phyloP scores from a whole-genome alignment of 106 monocot genomes.

The Platanthera guangdongensis region DNA sequence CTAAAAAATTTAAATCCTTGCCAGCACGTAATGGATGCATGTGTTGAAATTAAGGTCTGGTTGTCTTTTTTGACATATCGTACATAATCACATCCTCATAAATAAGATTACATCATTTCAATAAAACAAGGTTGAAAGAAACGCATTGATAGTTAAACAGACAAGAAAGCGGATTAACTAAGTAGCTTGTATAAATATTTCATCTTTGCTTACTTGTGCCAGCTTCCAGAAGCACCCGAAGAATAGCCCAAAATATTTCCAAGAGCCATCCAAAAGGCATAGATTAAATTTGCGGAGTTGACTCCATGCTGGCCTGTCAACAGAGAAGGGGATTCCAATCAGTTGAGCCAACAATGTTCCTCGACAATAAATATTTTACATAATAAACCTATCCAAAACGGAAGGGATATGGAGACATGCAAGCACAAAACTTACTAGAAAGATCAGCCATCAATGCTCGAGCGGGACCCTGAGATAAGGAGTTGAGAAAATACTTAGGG shows the following conservation, averaged over 20 bases:
- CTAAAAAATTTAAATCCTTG: conserved; percentile 2
- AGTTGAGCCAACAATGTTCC: neutral
- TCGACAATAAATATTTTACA: neutral
- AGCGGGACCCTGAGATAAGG: conserved; percentile 48
- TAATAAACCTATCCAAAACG: neutral
- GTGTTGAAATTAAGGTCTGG: neutral
- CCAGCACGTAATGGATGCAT: neutral
- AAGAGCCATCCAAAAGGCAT: conserved; percentile 51
- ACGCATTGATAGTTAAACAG: too few species aligned
- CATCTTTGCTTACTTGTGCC: conserved; percentile 35
- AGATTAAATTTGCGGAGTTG: conserved; percentile 42
- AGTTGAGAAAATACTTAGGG: neutral
- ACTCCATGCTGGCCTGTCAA: conserved; percentile 28
- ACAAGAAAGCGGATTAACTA: neutral
- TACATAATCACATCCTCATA: too few species aligned
- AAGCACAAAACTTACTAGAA: conserved; percentile 30
- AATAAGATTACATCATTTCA: too few species aligned
- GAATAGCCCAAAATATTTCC: conserved; percentile 62
- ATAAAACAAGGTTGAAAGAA: too few species aligned
- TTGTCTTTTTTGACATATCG: too few species aligned
- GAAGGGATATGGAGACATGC: neutral
- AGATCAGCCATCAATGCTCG: conserved; percentile 91
- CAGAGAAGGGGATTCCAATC: neutral
- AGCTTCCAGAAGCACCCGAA: conserved; percentile 38
- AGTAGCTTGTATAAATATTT: neutral